These are phyloP conservation scores for Kodamaea fungicola DNA, from an alignment of 1,139 yeast genomes.

Conservation along the genomic window DNA sequence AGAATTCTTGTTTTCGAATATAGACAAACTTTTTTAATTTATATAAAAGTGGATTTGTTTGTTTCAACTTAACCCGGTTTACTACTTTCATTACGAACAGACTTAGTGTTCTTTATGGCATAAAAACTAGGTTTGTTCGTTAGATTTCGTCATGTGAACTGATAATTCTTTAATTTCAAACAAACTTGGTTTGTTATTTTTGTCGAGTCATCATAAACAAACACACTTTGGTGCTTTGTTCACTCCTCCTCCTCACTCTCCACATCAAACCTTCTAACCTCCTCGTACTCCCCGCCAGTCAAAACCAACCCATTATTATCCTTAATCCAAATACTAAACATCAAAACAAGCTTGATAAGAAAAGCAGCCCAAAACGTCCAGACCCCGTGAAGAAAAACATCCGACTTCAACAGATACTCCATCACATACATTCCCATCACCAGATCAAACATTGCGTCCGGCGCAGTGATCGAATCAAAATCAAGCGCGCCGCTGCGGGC, in stretches of 20 bases:
- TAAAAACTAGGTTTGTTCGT: too few species aligned
- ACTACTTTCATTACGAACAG: too few species aligned
- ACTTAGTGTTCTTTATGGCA: too few species aligned
- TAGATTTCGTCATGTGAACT: too few species aligned
- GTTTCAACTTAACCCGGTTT: too few species aligned
- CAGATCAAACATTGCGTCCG: conserved; percentile 1
- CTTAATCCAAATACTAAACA: conserved; percentile 36
- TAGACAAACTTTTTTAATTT: too few species aligned
- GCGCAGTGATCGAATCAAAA: background rate
- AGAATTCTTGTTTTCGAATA: too few species aligned
- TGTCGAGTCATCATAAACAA: too few species aligned
- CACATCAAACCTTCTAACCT: conserved; percentile 19
- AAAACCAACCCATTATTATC: conserved; percentile 30
- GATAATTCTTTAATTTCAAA: too few species aligned
- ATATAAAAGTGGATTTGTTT: too few species aligned
- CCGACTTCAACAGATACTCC: conserved; percentile 2
- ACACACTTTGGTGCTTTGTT: too few species aligned
- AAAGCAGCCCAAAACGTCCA: conserved; percentile 19
- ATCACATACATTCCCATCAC: conserved; percentile 1
- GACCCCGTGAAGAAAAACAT: conserved; percentile 2
- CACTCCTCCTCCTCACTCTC: conserved; percentile 19
- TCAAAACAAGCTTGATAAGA: conserved; percentile 16
- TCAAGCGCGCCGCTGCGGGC: background rate
- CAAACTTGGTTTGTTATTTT: too few species aligned
- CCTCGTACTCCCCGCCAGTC: conserved; percentile 19